A percentile compares a stretch with the other conserved stretches of the same genome.
phyloP scores from a whole-genome alignment of 2,329 filamentous ascomycete species.

The Rhytidhysteron rufulum region DNA sequence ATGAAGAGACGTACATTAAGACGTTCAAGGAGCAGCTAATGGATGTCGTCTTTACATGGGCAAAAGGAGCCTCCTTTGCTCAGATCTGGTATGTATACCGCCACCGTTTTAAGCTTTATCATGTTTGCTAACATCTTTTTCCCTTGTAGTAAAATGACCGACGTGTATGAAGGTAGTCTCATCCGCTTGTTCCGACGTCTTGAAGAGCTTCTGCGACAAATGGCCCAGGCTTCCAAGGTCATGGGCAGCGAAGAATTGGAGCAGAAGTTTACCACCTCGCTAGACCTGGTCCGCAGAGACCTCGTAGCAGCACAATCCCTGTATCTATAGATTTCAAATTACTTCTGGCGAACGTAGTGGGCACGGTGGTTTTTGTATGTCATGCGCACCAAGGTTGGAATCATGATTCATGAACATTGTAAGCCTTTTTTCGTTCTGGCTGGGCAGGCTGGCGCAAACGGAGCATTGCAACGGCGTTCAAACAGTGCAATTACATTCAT shows the following conservation, averaged over 20 bases:
- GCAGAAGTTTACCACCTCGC: slow-evolving; percentile 82
- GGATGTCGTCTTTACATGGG: slow-evolving; percentile 93
- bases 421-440: no score
- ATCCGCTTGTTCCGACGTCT: slow-evolving; percentile 94
- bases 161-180: slow-evolving; percentile 93
- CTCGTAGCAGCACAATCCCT: slow-evolving; percentile 93
- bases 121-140: slow-evolving; percentile 7
- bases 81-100: slow-evolving; percentile 78
- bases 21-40: slow-evolving; percentile 93
- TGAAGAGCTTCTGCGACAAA: slow-evolving; percentile 90
- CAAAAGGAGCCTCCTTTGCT: slow-evolving; percentile 82
- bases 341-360: no score
- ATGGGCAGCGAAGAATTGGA: slow-evolving; percentile 97
- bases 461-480: no score
- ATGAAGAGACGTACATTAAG: slow-evolving; percentile 89
- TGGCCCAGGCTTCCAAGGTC: slow-evolving; percentile 92
- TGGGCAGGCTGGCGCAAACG: no score
- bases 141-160: slow-evolving; percentile 99
- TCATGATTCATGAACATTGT: no score
- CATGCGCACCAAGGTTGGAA: no score
- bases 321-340: slow-evolving; percentile 71
- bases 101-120: slow-evolving; percentile 1
- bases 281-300: slow-evolving; percentile 84
- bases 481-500: no score
- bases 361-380: no score